These are phyloP conservation scores for Picea glauca DNA, from an alignment of 75 land plant genomes.

Conservation along the genomic window DNA sequence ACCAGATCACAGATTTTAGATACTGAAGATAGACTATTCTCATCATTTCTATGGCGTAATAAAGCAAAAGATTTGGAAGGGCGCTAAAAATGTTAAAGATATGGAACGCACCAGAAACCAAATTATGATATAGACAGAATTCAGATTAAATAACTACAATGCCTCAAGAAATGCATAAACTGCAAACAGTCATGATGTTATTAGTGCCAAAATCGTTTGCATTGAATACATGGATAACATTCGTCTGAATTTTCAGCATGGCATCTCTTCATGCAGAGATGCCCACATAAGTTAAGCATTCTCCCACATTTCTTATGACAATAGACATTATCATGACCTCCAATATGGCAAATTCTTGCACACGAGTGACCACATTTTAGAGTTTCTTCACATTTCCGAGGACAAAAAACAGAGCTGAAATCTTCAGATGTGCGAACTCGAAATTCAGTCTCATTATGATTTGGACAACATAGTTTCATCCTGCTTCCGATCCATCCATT, in stretches of 20 bases:
- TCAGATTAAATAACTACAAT: too few relatives aligned
- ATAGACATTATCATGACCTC: conserved; percentile 13
- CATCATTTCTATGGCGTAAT: too few relatives aligned
- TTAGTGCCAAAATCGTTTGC: not conserved
- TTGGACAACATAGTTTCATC: conserved; percentile 19
- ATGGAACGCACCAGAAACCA: too few relatives aligned
- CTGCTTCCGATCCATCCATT: conserved; percentile 12
- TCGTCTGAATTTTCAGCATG: conserved; percentile 5
- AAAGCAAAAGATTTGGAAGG: too few relatives aligned
- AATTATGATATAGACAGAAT: too few relatives aligned
- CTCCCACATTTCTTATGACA: conserved; percentile 17
- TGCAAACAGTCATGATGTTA: too few relatives aligned
- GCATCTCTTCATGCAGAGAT: conserved; percentile 15
- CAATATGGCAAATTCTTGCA: conserved; percentile 25
- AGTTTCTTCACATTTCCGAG: conserved; percentile 3
- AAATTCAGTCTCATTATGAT: conserved; percentile 16
- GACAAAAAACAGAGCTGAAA: conserved; percentile 17
- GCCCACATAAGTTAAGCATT: conserved; percentile 9
- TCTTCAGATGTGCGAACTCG: conserved; percentile 16
- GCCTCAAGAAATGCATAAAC: too few relatives aligned
- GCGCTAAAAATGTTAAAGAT: too few relatives aligned
- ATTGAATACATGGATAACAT: conserved; percentile 7
- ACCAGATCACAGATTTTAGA: too few relatives aligned
- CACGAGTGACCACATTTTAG: conserved; percentile 30
- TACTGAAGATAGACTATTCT: too few relatives aligned